Base-by-base conservation (phyloP, 139 green algal species). In the Axilococcus clingmanii region DNA sequence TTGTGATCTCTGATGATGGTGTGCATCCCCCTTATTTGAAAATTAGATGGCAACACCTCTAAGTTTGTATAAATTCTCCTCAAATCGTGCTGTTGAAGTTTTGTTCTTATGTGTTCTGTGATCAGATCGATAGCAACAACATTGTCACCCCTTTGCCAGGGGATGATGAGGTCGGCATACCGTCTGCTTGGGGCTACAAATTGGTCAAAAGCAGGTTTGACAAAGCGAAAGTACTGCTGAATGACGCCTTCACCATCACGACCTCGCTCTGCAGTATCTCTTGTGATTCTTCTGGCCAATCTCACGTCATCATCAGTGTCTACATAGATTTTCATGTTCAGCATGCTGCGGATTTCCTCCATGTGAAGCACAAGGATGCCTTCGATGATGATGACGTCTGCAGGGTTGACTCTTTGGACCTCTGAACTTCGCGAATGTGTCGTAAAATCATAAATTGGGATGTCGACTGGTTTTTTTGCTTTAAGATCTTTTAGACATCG, bases 61-160 rank as follows among this genome's bases (percentile, higher is more conserved):
- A 95, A 66, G 61, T 93, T 89, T 52, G 72, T 69, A 75, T 95
- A 96, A 55, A 95, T 88, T 24, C 91, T 75, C 19, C 83, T 61
- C 53, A 98, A 71, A 53, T 96, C 85, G 45, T 89, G 85, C 69
- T 91, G 81, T 48, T 84, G 76, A 35, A 98, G 82, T 73, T 97
- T 96, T 55, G 76, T 76, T 20, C 70, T 72, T 62, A 98, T 95
- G 73, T 98, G 88, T 66, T 97, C 73, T 20, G 85, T 89, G 80
- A 98, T 97, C 45, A 98, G 78, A 66, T 96, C 87, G 29, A 98
- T 94, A 6, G 91, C 91, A 44, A 96, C 89, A 7, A 83, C 20
- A 66, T 94, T 94, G 57, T 85, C 74, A 17, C 70, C 76, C 35
- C 75, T 46, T n/a, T 61, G 68, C 69, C 89, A 92, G 7, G 89